Conservation (phyloP, 2,329 filamentous ascomycete species). For the Colletotrichum sp. region DNA sequence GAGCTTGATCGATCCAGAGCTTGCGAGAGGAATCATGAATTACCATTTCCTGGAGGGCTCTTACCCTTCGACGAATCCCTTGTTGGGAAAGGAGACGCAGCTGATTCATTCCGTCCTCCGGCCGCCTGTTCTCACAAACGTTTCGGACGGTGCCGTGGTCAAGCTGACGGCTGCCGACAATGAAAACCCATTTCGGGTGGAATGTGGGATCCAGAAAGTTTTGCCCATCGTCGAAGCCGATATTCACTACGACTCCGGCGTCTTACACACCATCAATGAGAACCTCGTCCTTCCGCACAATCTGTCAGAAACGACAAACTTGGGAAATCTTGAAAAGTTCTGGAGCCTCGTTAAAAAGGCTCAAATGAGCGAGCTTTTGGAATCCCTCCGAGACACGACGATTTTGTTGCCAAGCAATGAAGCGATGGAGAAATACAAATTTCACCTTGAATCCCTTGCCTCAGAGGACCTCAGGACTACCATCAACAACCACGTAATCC, state of each 20-base stretch:
- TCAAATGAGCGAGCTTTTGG: neutral
- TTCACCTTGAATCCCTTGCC: neutral
- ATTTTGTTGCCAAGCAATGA: neutral
- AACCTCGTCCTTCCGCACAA: conserved; percentile 1
- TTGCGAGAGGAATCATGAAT: neutral
- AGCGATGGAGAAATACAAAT: neutral
- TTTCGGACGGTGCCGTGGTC: neutral
- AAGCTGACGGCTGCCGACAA: neutral
- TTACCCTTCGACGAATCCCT: neutral
- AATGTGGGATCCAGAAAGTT: neutral
- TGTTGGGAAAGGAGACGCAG: neutral
- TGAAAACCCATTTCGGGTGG: neutral
- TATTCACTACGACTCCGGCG: neutral
- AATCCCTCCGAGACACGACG: neutral
- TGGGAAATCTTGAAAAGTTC: neutral
- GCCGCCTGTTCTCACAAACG: neutral
- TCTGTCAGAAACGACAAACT: neutral
- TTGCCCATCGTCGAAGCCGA: neutral
- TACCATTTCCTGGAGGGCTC: neutral
- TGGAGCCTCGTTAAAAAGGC: neutral
- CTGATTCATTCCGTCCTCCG: neutral
- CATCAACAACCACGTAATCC: neutral
- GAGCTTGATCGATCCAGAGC: neutral
- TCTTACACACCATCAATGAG: neutral
- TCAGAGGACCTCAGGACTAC: neutral